Base-by-base conservation (phyloP, 805 yeast genomes). In the Teunomyces atbi region DNA sequence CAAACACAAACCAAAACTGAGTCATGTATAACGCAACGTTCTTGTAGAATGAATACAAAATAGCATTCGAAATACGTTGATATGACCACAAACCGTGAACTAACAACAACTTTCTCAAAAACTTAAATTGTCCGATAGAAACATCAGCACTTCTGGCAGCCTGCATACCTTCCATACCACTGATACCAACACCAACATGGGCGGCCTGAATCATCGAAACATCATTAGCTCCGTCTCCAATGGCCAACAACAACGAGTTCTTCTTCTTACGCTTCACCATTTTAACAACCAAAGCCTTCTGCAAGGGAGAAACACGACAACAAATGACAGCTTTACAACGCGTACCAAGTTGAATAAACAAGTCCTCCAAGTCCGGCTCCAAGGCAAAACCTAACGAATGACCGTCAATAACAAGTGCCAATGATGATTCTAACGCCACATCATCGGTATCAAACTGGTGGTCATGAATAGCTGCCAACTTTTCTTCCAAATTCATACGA, bases 201-300 rank as follows among this genome's bases (percentile, higher is more conserved):
- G 99, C 99, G 12, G 99, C 98, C 67, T 94, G 99, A 54, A 94
- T 94, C 99, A 94, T 94, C 30, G 96, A 86, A 34, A 94, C 99
- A 70, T 94, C 99, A 61, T 94, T 94, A 2, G 99, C 99, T 60
- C 99, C 99, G 68, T 94, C 99, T 37, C 99, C 99, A 60, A 94
- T 86, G 1, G 99, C 98, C 49, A 94, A 72, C 36, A 95, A 66
- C 35, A 87, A 65, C 2, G 96, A 81, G 41, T 86, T 83, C 59
- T 79, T 77, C 64, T 68, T 69, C 68, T 89, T 85, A 42, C 88
- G 73, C 62, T 94, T 94, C 16, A 92, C 98, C 79, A 94, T 79
- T 60, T 89, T 89, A 19, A 94, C 99, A 13, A 94, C 99, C 45
- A 94, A 70, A 0, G 99, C 99, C 62, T 94, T 94, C 59, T 94